These are phyloP conservation scores for Kodamaea laetipori DNA, from an alignment of 805 yeast species.

Conservation along the genomic window DNA sequence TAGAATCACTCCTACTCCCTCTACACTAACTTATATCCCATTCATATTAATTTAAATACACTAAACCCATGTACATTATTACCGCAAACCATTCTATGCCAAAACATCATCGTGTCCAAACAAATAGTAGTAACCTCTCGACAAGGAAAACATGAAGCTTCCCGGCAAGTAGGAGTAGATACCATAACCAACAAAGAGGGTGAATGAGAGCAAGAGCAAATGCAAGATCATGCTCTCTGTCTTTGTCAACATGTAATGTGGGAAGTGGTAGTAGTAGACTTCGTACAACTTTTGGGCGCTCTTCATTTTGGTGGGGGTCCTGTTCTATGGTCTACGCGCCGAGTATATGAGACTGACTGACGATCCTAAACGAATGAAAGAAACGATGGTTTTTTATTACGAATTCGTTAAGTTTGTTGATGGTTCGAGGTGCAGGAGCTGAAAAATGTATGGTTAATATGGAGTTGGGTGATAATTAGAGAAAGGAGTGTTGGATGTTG, in stretches of 20 bases:
- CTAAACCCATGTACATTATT: not conserved
- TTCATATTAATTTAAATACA: not conserved
- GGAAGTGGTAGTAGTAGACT: constrained; percentile 47
- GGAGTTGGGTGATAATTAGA: too few species aligned
- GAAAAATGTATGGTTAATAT: not conserved
- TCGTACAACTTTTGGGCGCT: constrained; percentile 14
- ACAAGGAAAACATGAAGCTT: constrained; percentile 30
- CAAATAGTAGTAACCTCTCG: constrained; percentile 38
- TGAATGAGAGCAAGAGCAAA: constrained; percentile 24
- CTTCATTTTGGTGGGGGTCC: constrained; percentile 4
- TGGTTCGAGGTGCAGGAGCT: not conserved
- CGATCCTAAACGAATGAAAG: not conserved
- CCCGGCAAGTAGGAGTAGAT: constrained; percentile 28
- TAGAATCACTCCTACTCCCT: too few species aligned
- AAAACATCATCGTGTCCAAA: constrained; percentile 27
- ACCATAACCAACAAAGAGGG: constrained; percentile 31
- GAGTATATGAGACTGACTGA: too few species aligned
- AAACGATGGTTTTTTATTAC: not conserved
- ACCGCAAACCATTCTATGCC: not conserved
- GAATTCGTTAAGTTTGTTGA: not conserved
- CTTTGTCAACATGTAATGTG: constrained; percentile 51
- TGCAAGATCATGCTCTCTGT: constrained; percentile 37
- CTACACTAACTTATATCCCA: too few species aligned
- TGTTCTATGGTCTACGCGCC: not conserved
- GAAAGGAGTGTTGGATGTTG: too few species aligned